Conservation (phyloP, 2,329 filamentous ascomycete species). For the Penicillium sumatraense region DNA sequence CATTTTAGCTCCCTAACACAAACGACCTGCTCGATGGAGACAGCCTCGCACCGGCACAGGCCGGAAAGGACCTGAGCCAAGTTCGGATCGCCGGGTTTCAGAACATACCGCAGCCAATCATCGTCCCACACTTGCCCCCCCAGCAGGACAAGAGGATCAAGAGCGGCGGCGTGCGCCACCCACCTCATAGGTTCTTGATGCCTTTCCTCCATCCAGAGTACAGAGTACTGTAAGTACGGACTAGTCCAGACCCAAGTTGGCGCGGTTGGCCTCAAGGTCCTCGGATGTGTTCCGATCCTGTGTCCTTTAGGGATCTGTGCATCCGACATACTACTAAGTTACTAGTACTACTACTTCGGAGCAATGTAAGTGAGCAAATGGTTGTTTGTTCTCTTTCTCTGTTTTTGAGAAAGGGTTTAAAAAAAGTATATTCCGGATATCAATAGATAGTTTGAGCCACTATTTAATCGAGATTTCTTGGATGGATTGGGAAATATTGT, state of each 20-base stretch:
- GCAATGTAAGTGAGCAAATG: neutral
- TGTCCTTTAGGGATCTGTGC: neutral
- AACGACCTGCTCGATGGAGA: conserved; percentile 1
- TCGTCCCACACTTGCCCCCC: conserved; percentile 10
- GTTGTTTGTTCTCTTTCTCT: no score
- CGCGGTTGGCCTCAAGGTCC: conserved; percentile 18
- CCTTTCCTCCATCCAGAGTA: no score
- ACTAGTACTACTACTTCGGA: no score
- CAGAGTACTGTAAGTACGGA: no score
- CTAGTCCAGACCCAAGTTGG: conserved; percentile 14
- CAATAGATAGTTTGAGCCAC: neutral
- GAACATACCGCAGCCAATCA: conserved; percentile 28
- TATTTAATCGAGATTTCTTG: neutral
- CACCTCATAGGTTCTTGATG: conserved; percentile 32
- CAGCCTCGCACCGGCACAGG: conserved; percentile 20
- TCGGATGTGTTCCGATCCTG: conserved; percentile 13
- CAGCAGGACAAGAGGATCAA: conserved; percentile 24
- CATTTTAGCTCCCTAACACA: neutral
- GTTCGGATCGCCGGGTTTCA: conserved; percentile 37
- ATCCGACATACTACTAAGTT: neutral
- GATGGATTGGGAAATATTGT: neutral
- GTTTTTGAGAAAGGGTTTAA: neutral
- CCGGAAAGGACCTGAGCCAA: conserved; percentile 28
- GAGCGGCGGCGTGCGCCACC: conserved; percentile 26
- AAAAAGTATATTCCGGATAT: neutral